These are phyloP conservation scores for Alnus glutinosa DNA, from an alignment of 306 rosid genomes.

Conservation along the genomic window DNA sequence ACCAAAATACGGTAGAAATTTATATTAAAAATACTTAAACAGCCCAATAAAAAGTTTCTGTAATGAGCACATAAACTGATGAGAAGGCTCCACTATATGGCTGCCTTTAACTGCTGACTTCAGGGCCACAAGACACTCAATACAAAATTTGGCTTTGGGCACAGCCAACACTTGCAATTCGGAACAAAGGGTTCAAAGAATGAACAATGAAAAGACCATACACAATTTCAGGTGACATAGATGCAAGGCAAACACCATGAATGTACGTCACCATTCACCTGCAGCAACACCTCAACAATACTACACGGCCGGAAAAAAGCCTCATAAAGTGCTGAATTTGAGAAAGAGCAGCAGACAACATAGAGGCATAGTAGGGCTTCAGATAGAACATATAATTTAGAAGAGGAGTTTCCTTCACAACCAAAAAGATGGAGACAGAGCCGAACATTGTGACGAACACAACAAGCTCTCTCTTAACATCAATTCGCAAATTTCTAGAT, in stretches of 20 bases:
- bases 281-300: not conserved
- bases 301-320: not conserved
- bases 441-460: constrained; percentile 4
- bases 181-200: not conserved
- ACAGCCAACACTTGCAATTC: not conserved
- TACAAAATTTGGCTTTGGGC: not conserved
- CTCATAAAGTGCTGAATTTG: not conserved
- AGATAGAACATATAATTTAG: not conserved
- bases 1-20: constrained; percentile 5
- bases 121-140: not conserved
- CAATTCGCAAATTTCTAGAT: not conserved
- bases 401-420: not conserved
- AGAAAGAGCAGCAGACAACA: constrained; percentile 4
- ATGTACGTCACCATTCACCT: not conserved
- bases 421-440: not conserved
- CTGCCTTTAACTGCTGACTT: not conserved
- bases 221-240: not conserved
- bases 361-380: not conserved
- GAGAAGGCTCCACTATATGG: constrained; percentile 1
- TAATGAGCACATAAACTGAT: constrained; percentile 3
- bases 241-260: not conserved
- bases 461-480: not conserved
- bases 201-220: not conserved
- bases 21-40: not conserved
- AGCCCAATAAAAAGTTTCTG: constrained; percentile 2